Base-by-base conservation (phyloP, 2,329 filamentous ascomycete genomes). In the Aspergillus sp. region DNA sequence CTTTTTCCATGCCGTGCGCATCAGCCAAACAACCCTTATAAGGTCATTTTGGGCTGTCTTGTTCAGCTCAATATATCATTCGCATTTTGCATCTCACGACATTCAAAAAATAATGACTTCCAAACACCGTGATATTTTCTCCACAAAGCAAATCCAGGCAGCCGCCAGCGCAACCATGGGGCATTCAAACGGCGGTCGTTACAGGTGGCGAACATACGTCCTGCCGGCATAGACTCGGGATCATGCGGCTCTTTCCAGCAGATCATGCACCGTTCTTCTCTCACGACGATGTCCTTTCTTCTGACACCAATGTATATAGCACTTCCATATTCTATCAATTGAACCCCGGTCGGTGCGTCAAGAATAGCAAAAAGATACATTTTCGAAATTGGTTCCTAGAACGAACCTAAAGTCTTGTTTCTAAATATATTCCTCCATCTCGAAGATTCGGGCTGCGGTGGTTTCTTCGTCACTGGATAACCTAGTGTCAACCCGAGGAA, bases 1-100 rank as follows among this genome's bases (percentile, higher is more conserved):
- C 57, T 61, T 56, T 61, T 56, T 23, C 59, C 58, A 40, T 17
- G 48, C 41, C 14, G 15, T 37, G 35, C 35, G 14, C 35, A 37
- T 37, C 35, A 37, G 9, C 35, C 35, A 37, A 37, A 56, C 37
- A 23, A 44, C 14, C 27, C 24, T 11, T 46, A 31, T 46, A 31
- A n/a, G 37, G 48, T 23, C 33, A 41, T 51, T 21, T 40, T 51
- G 35, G 15, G 17, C 35, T 31, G 11, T 27, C 4, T 39, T 7
- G 19, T 23, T 12, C 27, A 35, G 46, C 46, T 33, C 46, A 48
- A 27, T 31, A 48, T 19, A 24, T 35, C 11, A 48, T 37, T 37
- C 15, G 35, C 35, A 11, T 31, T 41, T 19, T 41, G 11, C 35
- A n/a, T 51, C 19, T 40, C 23, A 41, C 23, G 35, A 51, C 23